phyloP scores from a whole-genome alignment of 2,329 filamentous ascomycete genomes.

The Endocalyx cinctus region DNA sequence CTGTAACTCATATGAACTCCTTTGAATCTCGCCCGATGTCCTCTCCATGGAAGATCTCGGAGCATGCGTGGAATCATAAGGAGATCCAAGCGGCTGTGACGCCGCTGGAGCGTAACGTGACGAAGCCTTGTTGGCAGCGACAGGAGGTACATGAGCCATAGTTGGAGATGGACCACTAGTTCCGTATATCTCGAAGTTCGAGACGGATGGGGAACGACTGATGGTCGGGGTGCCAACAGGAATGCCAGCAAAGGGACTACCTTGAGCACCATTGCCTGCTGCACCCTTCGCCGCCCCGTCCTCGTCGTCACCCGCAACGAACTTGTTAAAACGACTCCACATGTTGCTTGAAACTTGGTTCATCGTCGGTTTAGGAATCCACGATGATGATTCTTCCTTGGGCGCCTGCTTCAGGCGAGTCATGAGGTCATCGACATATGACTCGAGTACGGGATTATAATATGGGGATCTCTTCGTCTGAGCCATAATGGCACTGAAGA shows the following conservation, averaged over 20 bases:
- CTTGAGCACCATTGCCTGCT: constrained; percentile 53
- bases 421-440: constrained; percentile 75
- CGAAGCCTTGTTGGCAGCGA: constrained; percentile 38
- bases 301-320: constrained; percentile 86
- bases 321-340: constrained; percentile 92
- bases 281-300: constrained; percentile 57
- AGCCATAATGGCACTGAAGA: constrained; percentile 68
- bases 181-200: constrained; percentile 71
- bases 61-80: constrained; percentile 34
- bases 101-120: constrained; percentile 47
- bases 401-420: constrained; percentile 81
- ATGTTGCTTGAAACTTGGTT: constrained; percentile 90
- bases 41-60: constrained; percentile 40
- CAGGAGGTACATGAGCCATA: too few relatives aligned
- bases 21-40: constrained; percentile 35
- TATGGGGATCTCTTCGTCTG: constrained; percentile 84
- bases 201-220: constrained; percentile 67
- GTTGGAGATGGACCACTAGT: constrained; percentile 29
- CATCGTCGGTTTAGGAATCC: constrained; percentile 94
- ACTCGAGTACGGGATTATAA: constrained; percentile 71
- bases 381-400: constrained; percentile 74
- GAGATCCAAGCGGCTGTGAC: constrained; percentile 22
- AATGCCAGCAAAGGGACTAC: constrained; percentile 79
- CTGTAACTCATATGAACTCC: constrained; percentile 36
- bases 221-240: constrained; percentile 70